Conservation (phyloP, 768 basidiomycete genomes). For the Collybiopsis luxurians region DNA sequence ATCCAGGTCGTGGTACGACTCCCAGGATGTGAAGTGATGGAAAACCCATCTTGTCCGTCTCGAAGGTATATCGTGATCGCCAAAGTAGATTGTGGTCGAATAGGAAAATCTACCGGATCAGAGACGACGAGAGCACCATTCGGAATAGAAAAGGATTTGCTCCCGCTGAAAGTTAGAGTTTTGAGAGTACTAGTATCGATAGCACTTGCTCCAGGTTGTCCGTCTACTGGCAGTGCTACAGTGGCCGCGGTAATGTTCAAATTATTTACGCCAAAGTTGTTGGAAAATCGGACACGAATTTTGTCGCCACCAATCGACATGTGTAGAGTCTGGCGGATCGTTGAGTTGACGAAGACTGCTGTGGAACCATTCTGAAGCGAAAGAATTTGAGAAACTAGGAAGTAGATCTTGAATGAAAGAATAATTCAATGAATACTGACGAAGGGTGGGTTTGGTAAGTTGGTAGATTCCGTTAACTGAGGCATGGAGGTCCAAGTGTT, state of each 20-base stretch:
- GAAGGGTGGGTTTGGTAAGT: constrained; percentile 34
- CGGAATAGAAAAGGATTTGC: constrained; percentile 35
- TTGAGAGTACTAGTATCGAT: constrained; percentile 33
- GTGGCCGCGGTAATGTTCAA: constrained; percentile 44
- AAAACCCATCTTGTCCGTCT: constrained; percentile 37
- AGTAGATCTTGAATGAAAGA: neutral
- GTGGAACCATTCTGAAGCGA: constrained; percentile 19
- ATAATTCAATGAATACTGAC: constrained; percentile 8
- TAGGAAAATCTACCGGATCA: constrained; percentile 39
- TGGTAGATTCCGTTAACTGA: constrained; percentile 33
- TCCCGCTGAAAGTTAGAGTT: constrained; percentile 42
- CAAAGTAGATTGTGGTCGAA: constrained; percentile 36
- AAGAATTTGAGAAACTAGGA: no score
- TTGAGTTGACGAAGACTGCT: constrained; percentile 40
- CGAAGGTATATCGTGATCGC: constrained; percentile 40
- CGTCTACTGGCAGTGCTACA: constrained; percentile 36
- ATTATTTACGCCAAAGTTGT: constrained; percentile 42
- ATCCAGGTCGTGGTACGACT: constrained; percentile 39
- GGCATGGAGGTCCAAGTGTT: constrained; percentile 32
- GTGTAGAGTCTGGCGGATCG: constrained; percentile 49
- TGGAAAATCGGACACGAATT: constrained; percentile 46
- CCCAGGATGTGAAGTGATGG: constrained; percentile 46
- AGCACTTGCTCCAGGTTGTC: constrained; percentile 32
- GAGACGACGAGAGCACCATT: constrained; percentile 44
- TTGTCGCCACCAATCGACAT: constrained; percentile 35